Percentiles rank a stretch among this genome's conserved stretches.
Evolutionary conservation across 2,329 filamentous ascomycete genomes (phyloP).

Genomic region (Fusarium sp.): DNA sequence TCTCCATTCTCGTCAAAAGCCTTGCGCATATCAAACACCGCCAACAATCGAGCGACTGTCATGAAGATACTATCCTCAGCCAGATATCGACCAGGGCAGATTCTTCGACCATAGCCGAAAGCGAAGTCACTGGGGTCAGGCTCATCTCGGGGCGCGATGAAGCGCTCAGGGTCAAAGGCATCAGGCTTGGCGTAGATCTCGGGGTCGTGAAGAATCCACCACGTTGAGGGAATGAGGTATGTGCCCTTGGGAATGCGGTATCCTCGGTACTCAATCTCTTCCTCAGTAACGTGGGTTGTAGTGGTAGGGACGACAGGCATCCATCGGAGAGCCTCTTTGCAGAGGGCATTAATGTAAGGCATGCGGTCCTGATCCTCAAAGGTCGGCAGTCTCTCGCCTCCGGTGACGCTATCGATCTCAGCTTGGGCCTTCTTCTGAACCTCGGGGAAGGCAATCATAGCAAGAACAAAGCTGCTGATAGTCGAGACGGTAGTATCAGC

Average conservation of each 20-base stretch:
- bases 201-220: conserved; percentile 63
- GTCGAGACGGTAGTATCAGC: conserved; percentile 44
- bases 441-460: conserved; percentile 38
- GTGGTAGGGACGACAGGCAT: conserved; percentile 47
- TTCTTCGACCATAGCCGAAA: conserved; percentile 50
- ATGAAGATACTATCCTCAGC: conserved; percentile 47
- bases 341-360: conserved; percentile 44
- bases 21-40: conserved; percentile 55
- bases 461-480: conserved; percentile 38
- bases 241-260: conserved; percentile 45
- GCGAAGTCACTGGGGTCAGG: conserved; percentile 44
- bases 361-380: conserved; percentile 42
- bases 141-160: conserved; percentile 42
- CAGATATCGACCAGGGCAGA: conserved; percentile 48
- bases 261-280: conserved; percentile 39
- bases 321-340: conserved; percentile 47
- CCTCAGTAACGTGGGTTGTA: conserved; percentile 51
- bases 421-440: conserved; percentile 39
- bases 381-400: conserved; percentile 42
- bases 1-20: conserved; percentile 30
- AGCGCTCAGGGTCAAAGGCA: conserved; percentile 47
- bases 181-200: conserved; percentile 64
- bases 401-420: conserved; percentile 43
- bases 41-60: conserved; percentile 52
- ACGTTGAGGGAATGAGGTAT: conserved; percentile 35